Evolutionary conservation across 495 filamentous ascomycete species (phyloP).

Genomic region (Podospora australis): DNA sequence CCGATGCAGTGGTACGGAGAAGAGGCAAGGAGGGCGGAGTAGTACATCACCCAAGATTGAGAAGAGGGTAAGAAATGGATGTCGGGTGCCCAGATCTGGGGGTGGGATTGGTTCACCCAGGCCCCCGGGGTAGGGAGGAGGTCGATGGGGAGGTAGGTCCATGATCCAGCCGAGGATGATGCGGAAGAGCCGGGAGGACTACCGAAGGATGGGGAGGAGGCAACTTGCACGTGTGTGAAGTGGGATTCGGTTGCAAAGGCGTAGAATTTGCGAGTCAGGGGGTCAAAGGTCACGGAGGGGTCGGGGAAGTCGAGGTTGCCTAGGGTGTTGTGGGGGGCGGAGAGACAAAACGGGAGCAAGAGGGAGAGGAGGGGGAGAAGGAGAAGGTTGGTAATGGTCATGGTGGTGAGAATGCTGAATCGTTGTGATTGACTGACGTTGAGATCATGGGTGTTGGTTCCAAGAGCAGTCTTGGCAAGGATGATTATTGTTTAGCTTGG

Average conservation of each 20-base stretch:
- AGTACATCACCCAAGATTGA: conserved; percentile 53
- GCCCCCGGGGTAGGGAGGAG: conserved; percentile 19
- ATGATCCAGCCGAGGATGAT: conserved; percentile 3
- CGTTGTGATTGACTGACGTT: background rate
- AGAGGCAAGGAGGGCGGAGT: conserved; percentile 38
- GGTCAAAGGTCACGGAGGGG: conserved; percentile 25
- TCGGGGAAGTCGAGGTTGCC: conserved; percentile 27
- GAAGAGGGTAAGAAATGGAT: conserved; percentile 28
- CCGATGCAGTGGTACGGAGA: conserved; percentile 47
- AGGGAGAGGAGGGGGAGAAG: background rate
- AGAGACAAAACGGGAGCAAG: background rate
- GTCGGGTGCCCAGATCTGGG: conserved; percentile 44
- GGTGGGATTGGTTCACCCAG: conserved; percentile 22
- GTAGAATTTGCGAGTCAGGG: conserved; percentile 24
- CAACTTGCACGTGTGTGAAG: conserved; percentile 27
- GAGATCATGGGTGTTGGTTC: no score
- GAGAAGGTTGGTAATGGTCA: background rate
- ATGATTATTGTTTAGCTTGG: no score
- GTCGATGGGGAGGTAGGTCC: conserved; percentile 20
- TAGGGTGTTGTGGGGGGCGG: conserved; percentile 1
- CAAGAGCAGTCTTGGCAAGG: no score
- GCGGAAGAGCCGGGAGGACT: no score
- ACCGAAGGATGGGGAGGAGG: conserved; percentile 11
- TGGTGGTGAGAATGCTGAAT: background rate
- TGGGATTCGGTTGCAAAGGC: conserved; percentile 27